These are phyloP conservation scores for Emmonsiellopsis sp. DNA, from an alignment of 2,329 filamentous ascomycete genomes.

Conservation along the genomic window DNA sequence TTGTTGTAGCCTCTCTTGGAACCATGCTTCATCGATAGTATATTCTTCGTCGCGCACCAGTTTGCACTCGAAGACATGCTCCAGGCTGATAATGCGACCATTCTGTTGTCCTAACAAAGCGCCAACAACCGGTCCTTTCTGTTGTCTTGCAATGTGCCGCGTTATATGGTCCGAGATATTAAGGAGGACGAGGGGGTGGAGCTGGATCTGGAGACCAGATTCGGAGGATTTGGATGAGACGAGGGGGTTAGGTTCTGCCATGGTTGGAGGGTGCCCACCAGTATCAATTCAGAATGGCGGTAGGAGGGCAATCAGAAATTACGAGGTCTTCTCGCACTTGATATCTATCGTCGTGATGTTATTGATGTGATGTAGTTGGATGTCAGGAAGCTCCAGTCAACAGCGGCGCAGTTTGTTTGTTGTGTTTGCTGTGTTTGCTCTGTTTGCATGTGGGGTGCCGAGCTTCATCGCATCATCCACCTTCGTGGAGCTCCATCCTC, in stretches of 20 bases:
- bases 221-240: slow-evolving; percentile 62
- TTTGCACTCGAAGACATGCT: slow-evolving; percentile 84
- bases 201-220: slow-evolving; percentile 66
- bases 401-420: not conserved
- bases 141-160: slow-evolving; percentile 69
- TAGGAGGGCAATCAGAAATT: not conserved
- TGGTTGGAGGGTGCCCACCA: slow-evolving; percentile 21
- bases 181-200: slow-evolving; percentile 91
- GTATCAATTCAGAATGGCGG: not conserved
- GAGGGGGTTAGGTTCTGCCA: slow-evolving; percentile 51
- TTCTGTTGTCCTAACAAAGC: slow-evolving; percentile 87
- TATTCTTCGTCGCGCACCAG: slow-evolving; percentile 46
- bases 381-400: not conserved
- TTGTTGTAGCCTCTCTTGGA: slow-evolving; percentile 69
- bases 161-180: slow-evolving; percentile 96
- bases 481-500: not conserved
- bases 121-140: slow-evolving; percentile 69
- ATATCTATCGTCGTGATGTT: not conserved
- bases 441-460: slow-evolving; percentile 12
- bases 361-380: not conserved
- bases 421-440: slow-evolving; percentile 8
- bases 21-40: slow-evolving; percentile 61
- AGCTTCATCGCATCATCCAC: slow-evolving; percentile 2
- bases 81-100: slow-evolving; percentile 81
- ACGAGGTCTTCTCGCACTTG: not conserved